Evolutionary conservation across 257 asterid genomes (phyloP), one percentile per base, ranked within the genome.

Genomic region (Cinchona pubescens): DNA sequence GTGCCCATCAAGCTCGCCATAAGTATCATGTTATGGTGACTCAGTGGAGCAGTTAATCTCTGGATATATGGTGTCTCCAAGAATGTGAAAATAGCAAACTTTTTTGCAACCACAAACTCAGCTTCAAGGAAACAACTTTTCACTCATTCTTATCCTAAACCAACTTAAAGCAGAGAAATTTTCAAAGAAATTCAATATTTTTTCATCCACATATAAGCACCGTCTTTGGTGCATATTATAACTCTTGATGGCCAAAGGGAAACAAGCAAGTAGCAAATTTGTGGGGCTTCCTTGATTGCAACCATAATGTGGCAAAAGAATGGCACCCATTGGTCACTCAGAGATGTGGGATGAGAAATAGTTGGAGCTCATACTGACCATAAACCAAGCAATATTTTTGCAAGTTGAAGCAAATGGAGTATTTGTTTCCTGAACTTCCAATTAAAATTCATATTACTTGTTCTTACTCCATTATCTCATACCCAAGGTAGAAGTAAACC

Each of bases 271-370:
- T 68, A 46, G 63, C 65, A 56, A 75, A 67, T 21, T 23, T 4
- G 84, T 83, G 85, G 91, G 85, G 75, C 77, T 68, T 77, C 69
- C 14, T 29, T 29, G 68, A 67, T 13, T 29, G 4, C 42, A 73
- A 53, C 74, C 49, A 61, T 49, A 68, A 67, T 83, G 45, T 61
- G 67, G 83, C 78, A 76, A 79, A 80, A 77, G 62, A 82, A 89
- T 76, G 65, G 90, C 89, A 89, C 79, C 51, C 86, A 78, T 40
- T 71, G 74, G 60, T 83, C 82, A 86, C 90, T 48, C 67, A 63
- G 27, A 61, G 78, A 81, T 43, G 67, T 79, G 83, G 82, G 62
- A 56, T 38, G 67, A 72, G 38, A 56, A 72, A 27, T 25, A 58
- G 10, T 56, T 23, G 37, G 18, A 37, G 16, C 11, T 72, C 38